phyloP scores from a whole-genome alignment of 2,329 filamentous ascomycete genomes.

The Venturia aucupariae region DNA sequence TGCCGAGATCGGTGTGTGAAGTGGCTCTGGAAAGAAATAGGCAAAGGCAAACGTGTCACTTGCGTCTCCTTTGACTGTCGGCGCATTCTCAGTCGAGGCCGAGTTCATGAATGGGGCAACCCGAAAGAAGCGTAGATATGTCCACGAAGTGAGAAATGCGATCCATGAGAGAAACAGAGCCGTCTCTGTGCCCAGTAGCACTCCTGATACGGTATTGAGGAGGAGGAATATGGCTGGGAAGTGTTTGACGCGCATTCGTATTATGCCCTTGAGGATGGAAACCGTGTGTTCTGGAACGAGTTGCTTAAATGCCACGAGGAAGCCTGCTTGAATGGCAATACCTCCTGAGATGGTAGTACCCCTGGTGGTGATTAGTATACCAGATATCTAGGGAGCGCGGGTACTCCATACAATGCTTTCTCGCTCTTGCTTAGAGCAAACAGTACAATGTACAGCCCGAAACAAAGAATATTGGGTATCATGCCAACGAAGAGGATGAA shows the following conservation, averaged over 20 bases:
- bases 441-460: conserved; percentile 64
- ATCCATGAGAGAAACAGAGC: conserved; percentile 70
- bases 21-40: conserved; percentile 82
- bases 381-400: not conserved
- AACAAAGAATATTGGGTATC: conserved; percentile 70
- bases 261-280: conserved; percentile 76
- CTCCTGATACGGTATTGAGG: conserved; percentile 58
- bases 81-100: conserved; percentile 33
- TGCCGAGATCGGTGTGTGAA: conserved; percentile 55
- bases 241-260: conserved; percentile 81
- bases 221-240: conserved; percentile 68
- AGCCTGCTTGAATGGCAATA: conserved; percentile 80
- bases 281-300: conserved; percentile 96
- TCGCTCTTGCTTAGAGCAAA: conserved; percentile 60
- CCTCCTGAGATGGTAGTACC: conserved; percentile 83
- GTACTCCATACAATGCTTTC: conserved; percentile 54
- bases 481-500: conserved; percentile 71
- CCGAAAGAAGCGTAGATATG: conserved; percentile 94
- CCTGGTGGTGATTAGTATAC: conserved; percentile 19
- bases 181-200: conserved; percentile 60
- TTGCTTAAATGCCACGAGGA: conserved; percentile 95
- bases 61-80: conserved; percentile 69
- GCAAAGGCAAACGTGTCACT: conserved; percentile 95
- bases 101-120: conserved; percentile 49
- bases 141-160: conserved; percentile 84